phyloP scores from a whole-genome alignment of 2,329 filamentous ascomycete genomes.

The Fusarium penzigii region DNA sequence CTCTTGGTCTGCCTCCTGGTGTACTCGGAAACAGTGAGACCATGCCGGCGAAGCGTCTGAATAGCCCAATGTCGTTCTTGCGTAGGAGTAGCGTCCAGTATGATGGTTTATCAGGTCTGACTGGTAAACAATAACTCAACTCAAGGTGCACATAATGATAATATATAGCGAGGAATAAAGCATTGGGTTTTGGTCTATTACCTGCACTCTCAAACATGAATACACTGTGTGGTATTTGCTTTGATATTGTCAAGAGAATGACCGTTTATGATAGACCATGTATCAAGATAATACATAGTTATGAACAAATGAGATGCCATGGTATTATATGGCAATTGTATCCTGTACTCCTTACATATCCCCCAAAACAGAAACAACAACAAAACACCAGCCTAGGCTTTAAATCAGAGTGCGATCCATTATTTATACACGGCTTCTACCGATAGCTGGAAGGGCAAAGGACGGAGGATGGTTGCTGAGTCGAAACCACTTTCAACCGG shows the following conservation, averaged over 20 bases:
- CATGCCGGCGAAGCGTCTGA: conserved; percentile 36
- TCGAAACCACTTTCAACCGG: background rate
- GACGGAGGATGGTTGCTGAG: background rate
- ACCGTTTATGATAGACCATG: too few relatives aligned
- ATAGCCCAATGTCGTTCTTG: conserved; percentile 49
- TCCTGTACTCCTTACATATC: background rate
- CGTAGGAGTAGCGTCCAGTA: conserved; percentile 52
- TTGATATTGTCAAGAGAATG: too few relatives aligned
- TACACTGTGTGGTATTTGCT: too few relatives aligned
- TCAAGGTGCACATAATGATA: background rate
- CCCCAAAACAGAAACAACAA: background rate
- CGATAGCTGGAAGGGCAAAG: background rate
- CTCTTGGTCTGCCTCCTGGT: conserved; percentile 58
- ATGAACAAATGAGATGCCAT: background rate
- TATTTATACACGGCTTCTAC: background rate
- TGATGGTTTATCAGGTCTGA: conserved; percentile 30
- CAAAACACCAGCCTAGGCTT: background rate
- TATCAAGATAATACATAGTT: background rate
- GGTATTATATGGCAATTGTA: background rate
- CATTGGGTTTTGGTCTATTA: background rate
- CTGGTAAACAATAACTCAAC: background rate
- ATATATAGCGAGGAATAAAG: background rate
- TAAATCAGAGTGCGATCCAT: background rate
- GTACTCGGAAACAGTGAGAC: conserved; percentile 42
- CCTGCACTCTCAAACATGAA: too few relatives aligned